A percentile compares a stretch with the other conserved stretches of the same genome.
Conservation (phyloP, 1,284 basidiomycete species). For the Erythrobasidium hasegawianum region DNA sequence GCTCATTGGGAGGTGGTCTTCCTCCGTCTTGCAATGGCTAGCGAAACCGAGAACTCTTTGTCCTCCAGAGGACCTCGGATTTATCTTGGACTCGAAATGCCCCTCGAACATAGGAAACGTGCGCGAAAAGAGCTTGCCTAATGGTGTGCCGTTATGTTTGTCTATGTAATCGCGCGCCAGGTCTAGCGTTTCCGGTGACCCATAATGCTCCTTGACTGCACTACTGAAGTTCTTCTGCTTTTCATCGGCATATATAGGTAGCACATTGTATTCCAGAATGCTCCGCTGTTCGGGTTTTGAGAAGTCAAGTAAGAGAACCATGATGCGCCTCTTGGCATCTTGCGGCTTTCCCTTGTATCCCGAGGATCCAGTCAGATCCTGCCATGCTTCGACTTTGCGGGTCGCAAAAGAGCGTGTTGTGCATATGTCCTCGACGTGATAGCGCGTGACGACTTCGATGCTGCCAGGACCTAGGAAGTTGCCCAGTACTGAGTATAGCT, state of each 20-base stretch:
- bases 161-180: neutral
- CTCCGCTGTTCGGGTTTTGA: slow-evolving; percentile 14
- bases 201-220: neutral
- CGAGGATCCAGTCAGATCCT: neutral
- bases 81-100: neutral
- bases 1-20: slow-evolving; percentile 18
- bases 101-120: slow-evolving; percentile 24
- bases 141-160: neutral
- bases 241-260: slow-evolving; percentile 7
- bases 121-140: neutral
- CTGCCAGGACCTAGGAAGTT: slow-evolving; percentile 26
- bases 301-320: slow-evolving; percentile 30
- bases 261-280: slow-evolving; percentile 24
- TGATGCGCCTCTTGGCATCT: slow-evolving; percentile 13
- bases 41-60: slow-evolving; percentile 30
- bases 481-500: slow-evolving; percentile 26
- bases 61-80: slow-evolving; percentile 11
- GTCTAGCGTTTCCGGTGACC: slow-evolving; percentile 5
- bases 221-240: neutral
- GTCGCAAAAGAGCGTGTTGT: slow-evolving; percentile 22
- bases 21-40: slow-evolving; percentile 4
- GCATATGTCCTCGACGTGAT: slow-evolving; percentile 20
- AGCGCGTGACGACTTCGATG: slow-evolving; percentile 22
- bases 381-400: slow-evolving; percentile 28
- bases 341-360: too few species aligned